These are phyloP conservation scores for Trichoderma pleuroti DNA, from an alignment of 2,329 filamentous ascomycete genomes.

Conservation along the genomic window DNA sequence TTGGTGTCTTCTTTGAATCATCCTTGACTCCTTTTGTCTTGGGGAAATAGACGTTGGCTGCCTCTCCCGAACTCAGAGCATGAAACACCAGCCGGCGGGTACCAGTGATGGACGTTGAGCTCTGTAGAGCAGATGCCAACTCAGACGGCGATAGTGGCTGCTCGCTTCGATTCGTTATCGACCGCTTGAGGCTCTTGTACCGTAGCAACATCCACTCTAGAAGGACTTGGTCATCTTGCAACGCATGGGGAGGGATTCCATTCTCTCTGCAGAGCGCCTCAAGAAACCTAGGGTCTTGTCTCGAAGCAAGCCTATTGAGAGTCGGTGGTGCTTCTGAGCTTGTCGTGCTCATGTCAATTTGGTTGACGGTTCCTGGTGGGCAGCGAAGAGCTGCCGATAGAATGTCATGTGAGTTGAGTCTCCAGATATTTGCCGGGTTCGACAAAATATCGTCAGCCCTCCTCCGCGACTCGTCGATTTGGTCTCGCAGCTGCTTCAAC, in stretches of 20 bases:
- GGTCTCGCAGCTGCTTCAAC: conserved; percentile 31
- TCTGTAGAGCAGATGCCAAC: conserved; percentile 23
- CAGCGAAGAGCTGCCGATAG: conserved; percentile 39
- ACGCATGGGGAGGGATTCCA: conserved; percentile 31
- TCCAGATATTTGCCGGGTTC: conserved; percentile 33
- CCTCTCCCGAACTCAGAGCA: conserved; percentile 26
- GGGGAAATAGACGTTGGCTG: conserved; percentile 22
- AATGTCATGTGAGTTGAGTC: conserved; percentile 42
- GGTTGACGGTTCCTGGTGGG: conserved; percentile 8
- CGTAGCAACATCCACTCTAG: conserved; percentile 38
- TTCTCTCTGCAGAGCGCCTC: conserved; percentile 28
- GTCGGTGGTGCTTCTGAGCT: not conserved
- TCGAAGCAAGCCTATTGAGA: not conserved
- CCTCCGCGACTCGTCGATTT: conserved; percentile 28
- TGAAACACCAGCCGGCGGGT: conserved; percentile 33
- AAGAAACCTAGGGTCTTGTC: conserved; percentile 18
- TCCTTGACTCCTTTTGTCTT: not conserved
- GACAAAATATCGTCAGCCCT: conserved; percentile 27
- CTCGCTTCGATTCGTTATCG: conserved; percentile 5
- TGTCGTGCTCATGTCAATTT: not conserved
- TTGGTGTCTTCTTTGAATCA: not conserved
- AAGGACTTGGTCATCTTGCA: conserved; percentile 30
- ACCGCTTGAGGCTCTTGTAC: conserved; percentile 20
- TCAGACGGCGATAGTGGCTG: conserved; percentile 17
- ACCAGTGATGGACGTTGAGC: conserved; percentile 27